Evolutionary conservation across 148 eudicot species (phyloP), one percentile per base, ranked within the genome.

Genomic region (Rhododendron molle): DNA sequence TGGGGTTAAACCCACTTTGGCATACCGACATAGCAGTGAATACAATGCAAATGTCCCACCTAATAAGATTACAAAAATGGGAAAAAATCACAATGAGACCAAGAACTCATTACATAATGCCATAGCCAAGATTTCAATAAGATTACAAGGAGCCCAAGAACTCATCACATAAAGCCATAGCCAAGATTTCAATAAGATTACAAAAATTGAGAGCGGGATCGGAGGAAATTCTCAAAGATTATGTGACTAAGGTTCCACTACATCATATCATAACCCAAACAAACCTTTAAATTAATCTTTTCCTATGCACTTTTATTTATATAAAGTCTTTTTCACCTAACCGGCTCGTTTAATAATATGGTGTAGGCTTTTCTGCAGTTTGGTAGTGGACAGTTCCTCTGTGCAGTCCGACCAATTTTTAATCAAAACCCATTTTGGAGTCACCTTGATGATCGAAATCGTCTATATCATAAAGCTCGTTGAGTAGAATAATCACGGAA

Each of bases 31-130:
- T 67, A 87, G 32, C 86, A 87, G 46, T 10, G 90, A 89, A 20
- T 89, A 89, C 54, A 89, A 12, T 7, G 90, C 90, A 65, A 89
- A 89, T n/a, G 90, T 89, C 49, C 90, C 90, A 3, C 90, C 90
- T 89, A 23, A 71, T 12, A 69, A 69, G 36, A 69, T 30, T 21
- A 16, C 11, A 65, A 7, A 26, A 76, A 50, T 40, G 6, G 78
- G 10, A 54, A 15, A 73, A 34, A 32, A 12, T 69, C 74, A 69
- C 4, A 11, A 26, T 5, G 14, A n/a, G 13, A 36, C 73, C 30
- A n/a, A 52, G 0, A 3, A 3, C 4, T 11, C 16, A 14, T 52
- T 52, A 52, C 56, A 5, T 3, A 15, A 52, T 52, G 5, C 49
- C 49, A 9, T 46, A 46, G 11, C 2, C 49, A 8, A 49, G 54